Evolutionary conservation across 1,284 basidiomycete genomes (phyloP), one percentile per base, ranked within the genome.

Genomic region (Marasmius fiardii): DNA sequence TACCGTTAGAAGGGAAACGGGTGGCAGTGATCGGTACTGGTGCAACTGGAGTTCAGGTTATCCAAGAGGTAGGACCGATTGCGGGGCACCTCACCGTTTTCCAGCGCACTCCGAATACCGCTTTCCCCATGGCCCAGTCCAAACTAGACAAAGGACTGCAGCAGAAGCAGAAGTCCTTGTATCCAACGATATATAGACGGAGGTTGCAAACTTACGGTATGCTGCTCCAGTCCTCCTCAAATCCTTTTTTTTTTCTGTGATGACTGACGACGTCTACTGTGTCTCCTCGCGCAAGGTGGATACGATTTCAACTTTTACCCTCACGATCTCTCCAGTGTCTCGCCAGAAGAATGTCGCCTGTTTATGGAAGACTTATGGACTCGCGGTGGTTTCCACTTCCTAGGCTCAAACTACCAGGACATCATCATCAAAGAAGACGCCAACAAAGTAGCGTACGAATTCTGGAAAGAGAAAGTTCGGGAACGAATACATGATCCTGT

Each of bases 11-110:
- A 11, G 63, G 62, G 3, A 68, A 66, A 41, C 61, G 63, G 1
- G 53, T 68, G 10, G 67, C 61, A 8, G 61, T 68, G n/a, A 63
- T 68, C 39, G 67, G 67, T 10, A 68, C 65, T 1, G 66, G 65
- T 1, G 64, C 65, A 2, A 66, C 63, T 37, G 65, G 65, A 14
- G 64, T 68, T 12, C 66, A 68, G 51, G 48, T 68, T 8, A 62
- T 67, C 20, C 66, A 68, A 48, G 65, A 63, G 43, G 51, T 51
- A 11, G 64, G 62, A 7, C 60, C 62, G 60, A 1, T 63, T 31
- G 28, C 56, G 7, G 26, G 55, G 3, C 64, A 66, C 43, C 61
- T 68, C 33, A 65, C 67, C 3, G 63, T 67, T 21, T 68, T 65
- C 57, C 67, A 68, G 53, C 67, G 67, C 18, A 67, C 64, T 4